Conservation (phyloP, 208 protist species). For the Acanthamoeba divionensis region DNA sequence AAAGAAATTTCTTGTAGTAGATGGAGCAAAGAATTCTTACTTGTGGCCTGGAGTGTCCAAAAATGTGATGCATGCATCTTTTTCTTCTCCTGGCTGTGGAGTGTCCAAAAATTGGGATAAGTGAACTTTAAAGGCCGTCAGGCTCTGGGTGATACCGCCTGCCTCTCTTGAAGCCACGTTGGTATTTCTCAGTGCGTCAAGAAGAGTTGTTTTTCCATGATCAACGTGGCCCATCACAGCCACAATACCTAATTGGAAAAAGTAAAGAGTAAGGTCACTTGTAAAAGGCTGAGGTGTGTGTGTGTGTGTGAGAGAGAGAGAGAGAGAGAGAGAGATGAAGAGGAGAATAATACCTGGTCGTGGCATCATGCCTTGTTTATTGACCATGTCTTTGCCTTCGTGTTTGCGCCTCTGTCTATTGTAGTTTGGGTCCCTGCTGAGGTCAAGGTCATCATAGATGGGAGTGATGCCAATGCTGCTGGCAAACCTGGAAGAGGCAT, state of each 20-base stretch:
- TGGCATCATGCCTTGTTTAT: background rate
- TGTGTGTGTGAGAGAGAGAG: background rate
- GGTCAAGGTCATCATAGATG: slow-evolving; percentile 35
- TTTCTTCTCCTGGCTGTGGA: background rate
- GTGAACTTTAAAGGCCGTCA: slow-evolving; percentile 86
- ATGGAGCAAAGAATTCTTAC: background rate
- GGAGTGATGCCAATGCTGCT: slow-evolving; percentile 31
- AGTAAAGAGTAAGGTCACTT: background rate
- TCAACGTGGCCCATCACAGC: slow-evolving; percentile 96
- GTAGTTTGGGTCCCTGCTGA: background rate
- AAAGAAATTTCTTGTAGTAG: background rate
- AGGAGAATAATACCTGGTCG: background rate
- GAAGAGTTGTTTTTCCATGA: slow-evolving; percentile 96
- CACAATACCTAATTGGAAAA: background rate
- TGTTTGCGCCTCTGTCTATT: background rate
- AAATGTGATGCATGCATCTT: slow-evolving; percentile 86
- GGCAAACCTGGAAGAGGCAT: slow-evolving; percentile 3
- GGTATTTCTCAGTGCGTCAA: slow-evolving; percentile 92
- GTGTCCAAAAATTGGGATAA: background rate
- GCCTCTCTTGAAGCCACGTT: slow-evolving; percentile 92
- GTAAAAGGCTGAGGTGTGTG: background rate
- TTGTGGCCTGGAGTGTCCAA: slow-evolving; percentile 97
- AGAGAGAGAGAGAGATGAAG: background rate
- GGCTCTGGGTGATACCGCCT: slow-evolving; percentile 97
- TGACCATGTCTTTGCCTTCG: background rate